A percentile compares a stretch with the other conserved stretches of the same genome.
phyloP scores from a whole-genome alignment of 345 rosid genomes.

The Ceriops zippeliana region DNA sequence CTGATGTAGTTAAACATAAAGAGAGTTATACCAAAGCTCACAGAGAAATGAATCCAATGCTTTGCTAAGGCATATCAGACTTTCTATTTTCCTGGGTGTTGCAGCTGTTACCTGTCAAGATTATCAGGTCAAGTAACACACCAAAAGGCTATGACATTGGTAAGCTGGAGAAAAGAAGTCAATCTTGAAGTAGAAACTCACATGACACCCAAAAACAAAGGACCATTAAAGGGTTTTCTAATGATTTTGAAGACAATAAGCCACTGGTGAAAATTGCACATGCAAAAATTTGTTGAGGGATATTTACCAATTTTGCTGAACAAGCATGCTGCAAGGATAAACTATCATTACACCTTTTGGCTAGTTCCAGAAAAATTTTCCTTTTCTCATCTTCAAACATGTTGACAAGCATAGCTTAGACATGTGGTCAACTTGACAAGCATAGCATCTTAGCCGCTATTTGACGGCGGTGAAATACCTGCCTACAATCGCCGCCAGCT shows the following conservation, averaged over 20 bases:
- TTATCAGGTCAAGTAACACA: background rate
- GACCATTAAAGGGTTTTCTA: too few relatives aligned
- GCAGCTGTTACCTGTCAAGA: too few relatives aligned
- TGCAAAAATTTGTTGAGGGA: too few relatives aligned
- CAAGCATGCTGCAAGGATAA: background rate
- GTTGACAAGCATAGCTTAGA: constrained; percentile 81
- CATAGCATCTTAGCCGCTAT: too few relatives aligned
- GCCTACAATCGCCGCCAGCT: too few relatives aligned
- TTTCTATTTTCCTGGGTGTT: constrained; percentile 49
- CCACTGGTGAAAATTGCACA: too few relatives aligned
- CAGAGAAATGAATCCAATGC: constrained; percentile 42
- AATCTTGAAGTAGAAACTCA: too few relatives aligned
- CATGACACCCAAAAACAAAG: too few relatives aligned
- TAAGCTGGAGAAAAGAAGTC: background rate
- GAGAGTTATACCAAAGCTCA: constrained; percentile 55
- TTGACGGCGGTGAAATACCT: too few relatives aligned
- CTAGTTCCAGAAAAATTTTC: constrained; percentile 91
- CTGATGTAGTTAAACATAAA: background rate
- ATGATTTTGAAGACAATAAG: too few relatives aligned
- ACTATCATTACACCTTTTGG: constrained; percentile 52
- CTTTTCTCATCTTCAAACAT: constrained; percentile 73
- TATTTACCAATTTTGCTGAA: too few relatives aligned
- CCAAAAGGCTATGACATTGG: background rate
- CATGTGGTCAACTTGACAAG: constrained; percentile 64
- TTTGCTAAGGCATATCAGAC: too few relatives aligned